Base-by-base conservation (phyloP, 176 grass and related monocot genomes). In the Oropetium thomaeum region DNA sequence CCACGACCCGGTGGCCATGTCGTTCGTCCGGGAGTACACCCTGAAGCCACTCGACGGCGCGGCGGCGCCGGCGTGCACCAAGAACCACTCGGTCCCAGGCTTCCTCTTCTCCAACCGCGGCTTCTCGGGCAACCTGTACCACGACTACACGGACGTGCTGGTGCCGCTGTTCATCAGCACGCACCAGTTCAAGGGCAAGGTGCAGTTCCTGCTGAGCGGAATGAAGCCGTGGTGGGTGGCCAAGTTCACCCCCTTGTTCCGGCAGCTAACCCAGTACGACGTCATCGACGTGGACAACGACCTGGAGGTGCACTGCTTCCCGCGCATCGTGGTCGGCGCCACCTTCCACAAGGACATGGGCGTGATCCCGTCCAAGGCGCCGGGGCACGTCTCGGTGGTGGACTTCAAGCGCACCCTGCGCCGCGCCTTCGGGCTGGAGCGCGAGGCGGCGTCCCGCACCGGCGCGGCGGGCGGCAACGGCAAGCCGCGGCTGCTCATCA, bases 261-360 rank as follows among this genome's bases (percentile, higher is more conserved):
- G 81, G 54, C 93, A 93, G 84, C 84, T 97, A 19, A 76, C 80
- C n/a, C 80, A 70, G 8, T 81, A 72, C 80, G 90, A 91, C 10
- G 86, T 97, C 40, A 68, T 91, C 26, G 88, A 97, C 77, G 81
- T 93, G 27, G 86, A 93, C 71, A 89, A 82, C 71, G 93, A 97
- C 43, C 48, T 5, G 1, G 93, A 97, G 48, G 84, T 89, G 25
- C 93, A 87, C 72, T 97, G 93, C 73, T 91, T 97, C 60, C 83
- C 74, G 0, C 77, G 81, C 23, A 77, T 87, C 64, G 77, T 93
- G 0, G 65, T 61, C 10, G 93, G 93, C 43, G 78, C 91, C 59
- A 90, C 88, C 64, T 97, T 90, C 68, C 93, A 97, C 76, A 97
- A 90, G 85, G 93, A 97, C 71, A 87, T 97, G 58, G 93, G 90